Evolutionary conservation across 495 filamentous ascomycete species (phyloP).

Genomic region (Parmelia sp.): DNA sequence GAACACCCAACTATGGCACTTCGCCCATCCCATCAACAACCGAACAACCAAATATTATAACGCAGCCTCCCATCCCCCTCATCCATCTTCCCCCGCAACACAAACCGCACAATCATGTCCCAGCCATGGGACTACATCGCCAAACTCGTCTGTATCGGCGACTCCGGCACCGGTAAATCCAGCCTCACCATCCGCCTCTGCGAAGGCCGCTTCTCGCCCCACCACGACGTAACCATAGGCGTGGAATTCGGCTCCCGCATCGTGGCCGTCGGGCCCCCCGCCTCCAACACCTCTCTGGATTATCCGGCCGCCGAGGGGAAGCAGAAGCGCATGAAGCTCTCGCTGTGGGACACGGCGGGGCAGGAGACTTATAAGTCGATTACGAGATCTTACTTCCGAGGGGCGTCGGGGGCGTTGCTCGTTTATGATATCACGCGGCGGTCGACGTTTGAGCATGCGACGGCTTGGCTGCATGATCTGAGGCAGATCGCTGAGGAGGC

Average conservation of each 20-base stretch:
- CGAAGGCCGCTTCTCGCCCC: slow-evolving; percentile 87
- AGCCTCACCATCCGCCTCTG: slow-evolving; percentile 85
- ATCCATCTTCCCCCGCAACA: background rate
- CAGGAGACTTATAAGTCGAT: slow-evolving; percentile 97
- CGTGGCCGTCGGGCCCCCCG: slow-evolving; percentile 82
- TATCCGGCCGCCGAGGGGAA: slow-evolving; percentile 33
- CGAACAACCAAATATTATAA: background rate
- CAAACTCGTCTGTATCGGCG: slow-evolving; percentile 95
- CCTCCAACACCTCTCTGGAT: slow-evolving; percentile 38
- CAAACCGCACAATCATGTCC: slow-evolving; percentile 43
- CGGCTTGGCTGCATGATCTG: slow-evolving; percentile 87
- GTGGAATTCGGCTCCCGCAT: slow-evolving; percentile 95
- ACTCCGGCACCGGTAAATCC: slow-evolving; percentile 89
- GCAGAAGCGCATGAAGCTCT: slow-evolving; percentile 61
- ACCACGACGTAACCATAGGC: slow-evolving; percentile 96
- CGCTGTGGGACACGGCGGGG: slow-evolving; percentile 92
- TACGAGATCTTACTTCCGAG: slow-evolving; percentile 91
- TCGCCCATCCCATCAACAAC: background rate
- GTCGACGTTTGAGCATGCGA: slow-evolving; percentile 77
- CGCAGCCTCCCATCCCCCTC: background rate
- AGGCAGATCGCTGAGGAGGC: slow-evolving; percentile 87
- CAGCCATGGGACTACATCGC: slow-evolving; percentile 96
- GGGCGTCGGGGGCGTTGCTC: slow-evolving; percentile 73
- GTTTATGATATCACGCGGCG: slow-evolving; percentile 90
- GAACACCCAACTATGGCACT: background rate